phyloP scores from a whole-genome alignment of 306 rosid genomes.

The Cyclanthera cordifolia region DNA sequence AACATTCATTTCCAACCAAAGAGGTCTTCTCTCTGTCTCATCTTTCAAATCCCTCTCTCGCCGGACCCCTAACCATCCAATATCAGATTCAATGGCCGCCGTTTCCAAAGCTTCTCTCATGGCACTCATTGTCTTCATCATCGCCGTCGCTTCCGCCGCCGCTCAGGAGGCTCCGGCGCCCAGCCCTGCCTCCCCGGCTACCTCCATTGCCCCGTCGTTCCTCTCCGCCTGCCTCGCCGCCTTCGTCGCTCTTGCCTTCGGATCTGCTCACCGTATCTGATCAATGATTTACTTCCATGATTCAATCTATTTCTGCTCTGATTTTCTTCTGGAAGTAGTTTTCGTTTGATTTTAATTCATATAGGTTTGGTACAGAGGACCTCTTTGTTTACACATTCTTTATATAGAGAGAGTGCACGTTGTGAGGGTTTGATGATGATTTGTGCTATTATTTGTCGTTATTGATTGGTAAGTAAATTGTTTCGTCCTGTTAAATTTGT shows the following conservation, averaged over 20 bases:
- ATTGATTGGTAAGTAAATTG: conserved; percentile 15
- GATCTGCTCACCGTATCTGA: conserved; percentile 59
- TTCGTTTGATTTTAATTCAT: background rate
- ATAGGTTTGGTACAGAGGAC: background rate
- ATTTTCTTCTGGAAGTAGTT: background rate
- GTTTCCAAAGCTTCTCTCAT: conserved; percentile 22
- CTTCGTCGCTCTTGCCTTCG: conserved; percentile 41
- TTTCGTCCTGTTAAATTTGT: background rate
- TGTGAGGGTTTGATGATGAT: conserved; percentile 9
- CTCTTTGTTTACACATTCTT: conserved; percentile 8
- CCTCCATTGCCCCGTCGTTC: conserved; percentile 43
- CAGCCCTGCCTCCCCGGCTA: conserved; percentile 50
- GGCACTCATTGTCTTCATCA: conserved; percentile 29
- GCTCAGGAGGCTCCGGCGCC: conserved; percentile 72
- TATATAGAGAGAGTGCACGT: conserved; percentile 2
- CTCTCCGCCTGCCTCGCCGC: conserved; percentile 31
- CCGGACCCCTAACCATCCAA: conserved; percentile 10
- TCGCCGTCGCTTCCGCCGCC: conserved; percentile 24
- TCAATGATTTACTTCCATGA: background rate
- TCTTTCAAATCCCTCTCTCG: background rate
- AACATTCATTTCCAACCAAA: background rate
- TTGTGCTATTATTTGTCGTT: background rate
- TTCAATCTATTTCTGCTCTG: background rate
- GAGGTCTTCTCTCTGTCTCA: background rate
- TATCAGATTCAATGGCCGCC: conserved; percentile 42